Percentiles rank a stretch among this genome's conserved stretches.
These are phyloP conservation scores for Blastobotrys serpentis DNA, from an alignment of 1,139 yeast genomes.

Conservation along the genomic window DNA sequence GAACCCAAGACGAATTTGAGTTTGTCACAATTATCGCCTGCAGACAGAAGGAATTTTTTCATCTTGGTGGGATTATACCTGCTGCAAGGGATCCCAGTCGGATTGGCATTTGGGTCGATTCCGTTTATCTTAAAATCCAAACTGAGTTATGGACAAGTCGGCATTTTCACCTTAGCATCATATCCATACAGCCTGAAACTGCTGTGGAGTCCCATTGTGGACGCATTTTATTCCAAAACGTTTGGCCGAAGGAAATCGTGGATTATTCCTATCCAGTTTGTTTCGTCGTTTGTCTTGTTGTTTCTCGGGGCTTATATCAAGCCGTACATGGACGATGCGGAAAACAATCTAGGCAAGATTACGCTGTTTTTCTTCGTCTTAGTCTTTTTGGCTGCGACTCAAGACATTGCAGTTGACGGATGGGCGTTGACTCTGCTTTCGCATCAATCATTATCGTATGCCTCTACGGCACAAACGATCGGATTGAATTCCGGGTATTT, in stretches of 20 bases:
- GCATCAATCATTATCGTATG: conserved; percentile 79
- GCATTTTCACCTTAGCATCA: conserved; percentile 85
- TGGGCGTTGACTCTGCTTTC: conserved; percentile 93
- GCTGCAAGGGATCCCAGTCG: conserved; percentile 94
- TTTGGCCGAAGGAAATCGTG: conserved; percentile 87
- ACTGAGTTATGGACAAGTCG: conserved; percentile 85
- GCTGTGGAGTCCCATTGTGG: conserved; percentile 95
- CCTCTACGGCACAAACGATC: conserved; percentile 95
- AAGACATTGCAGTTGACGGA: conserved; percentile 98
- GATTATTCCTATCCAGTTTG: conserved; percentile 87
- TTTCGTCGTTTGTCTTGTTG: conserved; percentile 69
- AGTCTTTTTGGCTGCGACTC: conserved; percentile 92
- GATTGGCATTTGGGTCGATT: conserved; percentile 92
- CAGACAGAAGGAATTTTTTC: conserved; percentile 59
- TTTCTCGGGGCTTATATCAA: conserved; percentile 62
- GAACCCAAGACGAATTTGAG: conserved; percentile 10
- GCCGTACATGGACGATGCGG: conserved; percentile 51
- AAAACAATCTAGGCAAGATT: conserved; percentile 52
- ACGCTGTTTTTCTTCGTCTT: conserved; percentile 68
- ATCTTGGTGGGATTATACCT: conserved; percentile 71
- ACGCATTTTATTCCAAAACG: conserved; percentile 66
- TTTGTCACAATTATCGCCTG: conserved; percentile 29
- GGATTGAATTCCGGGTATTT: conserved; percentile 95
- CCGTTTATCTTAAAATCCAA: conserved; percentile 85
- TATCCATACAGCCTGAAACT: conserved; percentile 92